Evolutionary conservation across 768 basidiomycete species (phyloP), one percentile per base, ranked within the genome.

Genomic region (Suillus occidentalis): DNA sequence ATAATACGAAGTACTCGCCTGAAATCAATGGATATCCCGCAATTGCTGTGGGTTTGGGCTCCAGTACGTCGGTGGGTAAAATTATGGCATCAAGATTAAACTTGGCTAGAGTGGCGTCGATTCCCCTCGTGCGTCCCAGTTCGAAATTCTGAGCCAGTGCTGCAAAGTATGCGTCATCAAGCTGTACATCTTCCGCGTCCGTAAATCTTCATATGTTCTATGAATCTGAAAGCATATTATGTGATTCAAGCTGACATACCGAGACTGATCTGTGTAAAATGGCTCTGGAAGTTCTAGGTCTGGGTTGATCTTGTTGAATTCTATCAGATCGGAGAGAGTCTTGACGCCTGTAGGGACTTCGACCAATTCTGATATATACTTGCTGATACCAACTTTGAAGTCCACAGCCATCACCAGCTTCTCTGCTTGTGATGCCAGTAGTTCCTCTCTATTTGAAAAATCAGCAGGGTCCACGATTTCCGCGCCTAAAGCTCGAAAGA

Each of bases 271-370:
- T 0, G 69, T 69, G 61, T 75, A 78, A 67, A 70, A 70, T 5
- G 75, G 71, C 12, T n/a, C 62, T 16, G 73, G 64, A 5, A 73
- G 71, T 69, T 88, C 87, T 18, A 84, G 75, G 8, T 75, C 72
- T 1, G 83, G 76, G 63, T 89, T 79, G 4, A 77, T 78, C 49
- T 79, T 74, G 70, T 89, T 80, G 74, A 87, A 88, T 42, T 70
- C 72, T 42, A 88, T 87, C 53, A 88, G 68, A 59, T 86, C 84
- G 2, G 81, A 84, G 4, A 88, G 78, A 34, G 72, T 83, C 37
- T 78, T 77, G 31, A 88, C 86, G 7, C 86, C 86, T 0, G 87
- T 83, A 0, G 87, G 87, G 34, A 85, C 84, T 28, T 80, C 25
- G 49, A 50, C 49, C 25, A 50, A 22, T 50, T 50, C 49, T 13